Percentiles rank a stretch among this genome's conserved stretches.
phyloP scores from a whole-genome alignment of 2,329 filamentous ascomycete species.

The Fusarium sp. region DNA sequence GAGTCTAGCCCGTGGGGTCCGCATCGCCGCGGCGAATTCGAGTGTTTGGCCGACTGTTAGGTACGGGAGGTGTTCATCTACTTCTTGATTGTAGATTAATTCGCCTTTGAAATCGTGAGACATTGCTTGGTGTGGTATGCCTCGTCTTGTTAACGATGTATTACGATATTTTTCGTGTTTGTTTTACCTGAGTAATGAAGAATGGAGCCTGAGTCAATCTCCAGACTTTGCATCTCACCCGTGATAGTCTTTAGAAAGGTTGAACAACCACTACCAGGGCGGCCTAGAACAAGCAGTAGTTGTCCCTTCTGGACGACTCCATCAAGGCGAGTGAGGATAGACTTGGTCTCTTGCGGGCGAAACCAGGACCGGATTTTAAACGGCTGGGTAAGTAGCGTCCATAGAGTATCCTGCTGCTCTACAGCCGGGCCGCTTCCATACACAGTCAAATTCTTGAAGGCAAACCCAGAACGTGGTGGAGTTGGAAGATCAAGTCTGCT shows the following conservation, averaged over 20 bases:
- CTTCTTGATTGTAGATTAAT: constrained; percentile 82
- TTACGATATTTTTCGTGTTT: not conserved
- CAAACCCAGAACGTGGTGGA: constrained; percentile 4
- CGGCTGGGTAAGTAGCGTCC: constrained; percentile 67
- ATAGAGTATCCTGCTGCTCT: constrained; percentile 76
- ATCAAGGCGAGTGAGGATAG: constrained; percentile 73
- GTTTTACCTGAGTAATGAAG: constrained; percentile 71
- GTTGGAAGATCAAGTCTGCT: not conserved
- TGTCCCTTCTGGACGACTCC: constrained; percentile 73
- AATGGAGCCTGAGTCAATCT: constrained; percentile 60
- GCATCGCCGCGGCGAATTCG: constrained; percentile 76
- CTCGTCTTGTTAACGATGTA: not conserved
- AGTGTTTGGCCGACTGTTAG: constrained; percentile 80
- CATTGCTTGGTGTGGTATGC: constrained; percentile 62
- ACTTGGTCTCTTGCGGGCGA: constrained; percentile 60
- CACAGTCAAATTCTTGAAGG: constrained; percentile 69
- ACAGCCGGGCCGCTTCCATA: constrained; percentile 74
- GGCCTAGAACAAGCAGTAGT: constrained; percentile 75
- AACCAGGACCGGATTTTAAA: constrained; percentile 54
- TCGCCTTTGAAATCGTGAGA: constrained; percentile 71
- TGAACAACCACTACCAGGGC: constrained; percentile 73
- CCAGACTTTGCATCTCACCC: constrained; percentile 69
- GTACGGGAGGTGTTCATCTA: constrained; percentile 79
- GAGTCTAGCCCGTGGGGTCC: constrained; percentile 74
- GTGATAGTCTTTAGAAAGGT: constrained; percentile 72